Evolutionary conservation across 208 protist genomes (phyloP), one percentile per base, ranked within the genome.

Genomic region (Vickermania spadyakhi): DNA sequence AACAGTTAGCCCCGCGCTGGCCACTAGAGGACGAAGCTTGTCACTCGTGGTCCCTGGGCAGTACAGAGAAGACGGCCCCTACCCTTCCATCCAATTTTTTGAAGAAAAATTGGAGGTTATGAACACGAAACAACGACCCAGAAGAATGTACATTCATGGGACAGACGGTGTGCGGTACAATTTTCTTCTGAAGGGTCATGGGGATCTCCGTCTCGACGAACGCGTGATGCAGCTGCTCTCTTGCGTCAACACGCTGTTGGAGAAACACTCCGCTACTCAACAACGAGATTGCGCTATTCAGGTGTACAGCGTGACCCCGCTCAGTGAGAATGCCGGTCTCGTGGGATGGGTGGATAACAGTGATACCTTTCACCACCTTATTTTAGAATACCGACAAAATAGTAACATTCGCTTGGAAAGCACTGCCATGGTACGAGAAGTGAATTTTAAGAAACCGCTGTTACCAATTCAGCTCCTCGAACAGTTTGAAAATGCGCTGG

Each of bases 141-240:
- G 98, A 27, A 96, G 98, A 60, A 74, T 99, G 1, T 98, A 90
- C 58, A 85, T 99, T 26, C 84, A 91, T 56, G 98, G 98, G 49
- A 94, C 75, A 14, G 96, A 99, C 74, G 98, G 97, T 25, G 58
- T 86, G 1, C 58, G 92, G 27, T 99, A 99, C 80, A 86, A 92
- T 65, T 99, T 99, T 83, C 79, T 99, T 28, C 85, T 99, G 26
- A 99, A 99, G 68, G 99, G 98, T 23, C 95, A 98, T 68, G 98
- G 99, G 77, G 96, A 98, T 66, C 69, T 98, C 28, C 81, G 98
- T 27, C 91, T 99, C 77, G 99, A 99, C 75, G 98, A 99, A 81
- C 85, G 98, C 28, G 98, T 99, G 25, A 99, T 99, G 98, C 98
- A 99, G 85, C 91, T 99, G 52, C 98, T 99, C 64, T 96, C 94